Conservation (phyloP, 2,329 filamentous ascomycete genomes). For the Didymella segeticola region DNA sequence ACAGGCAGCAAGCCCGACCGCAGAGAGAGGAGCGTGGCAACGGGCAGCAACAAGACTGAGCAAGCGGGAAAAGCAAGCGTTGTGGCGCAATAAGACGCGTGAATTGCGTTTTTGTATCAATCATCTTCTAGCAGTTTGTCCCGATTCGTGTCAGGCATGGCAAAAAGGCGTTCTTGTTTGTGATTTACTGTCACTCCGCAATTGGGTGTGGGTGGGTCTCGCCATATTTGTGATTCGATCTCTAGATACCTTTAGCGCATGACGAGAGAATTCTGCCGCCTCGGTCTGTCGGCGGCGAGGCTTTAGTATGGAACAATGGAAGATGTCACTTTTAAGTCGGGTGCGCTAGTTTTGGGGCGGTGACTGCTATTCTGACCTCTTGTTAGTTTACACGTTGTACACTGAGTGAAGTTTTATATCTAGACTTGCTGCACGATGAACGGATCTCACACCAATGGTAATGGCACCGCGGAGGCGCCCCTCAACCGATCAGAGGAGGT, state of each 20-base stretch:
- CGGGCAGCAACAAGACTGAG: slow-evolving; percentile 21
- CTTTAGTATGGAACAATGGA: slow-evolving; percentile 18
- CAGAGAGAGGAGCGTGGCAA: slow-evolving; percentile 24
- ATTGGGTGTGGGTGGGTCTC: slow-evolving; percentile 17
- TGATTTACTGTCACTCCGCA: slow-evolving; percentile 7
- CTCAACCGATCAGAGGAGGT: slow-evolving; percentile 47
- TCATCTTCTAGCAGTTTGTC: slow-evolving; percentile 6
- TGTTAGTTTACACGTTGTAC: neutral
- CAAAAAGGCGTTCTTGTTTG: slow-evolving; percentile 30
- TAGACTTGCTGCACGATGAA: slow-evolving; percentile 1
- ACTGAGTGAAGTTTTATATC: neutral
- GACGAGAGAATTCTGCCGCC: slow-evolving; percentile 14
- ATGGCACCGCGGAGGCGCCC: slow-evolving; percentile 24
- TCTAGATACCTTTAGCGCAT: slow-evolving; percentile 42
- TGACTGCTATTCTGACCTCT: slow-evolving; percentile 3
- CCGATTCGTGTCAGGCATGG: slow-evolving; percentile 23
- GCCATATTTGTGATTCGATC: slow-evolving; percentile 31
- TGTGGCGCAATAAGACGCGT: slow-evolving; percentile 30
- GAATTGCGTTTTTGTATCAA: slow-evolving; percentile 15
- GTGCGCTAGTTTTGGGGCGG: slow-evolving; percentile 2
- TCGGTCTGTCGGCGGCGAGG: neutral
- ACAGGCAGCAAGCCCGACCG: slow-evolving; percentile 28
- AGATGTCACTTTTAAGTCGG: slow-evolving; percentile 16
- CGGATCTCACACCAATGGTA: slow-evolving; percentile 7
- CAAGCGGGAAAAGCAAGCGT: slow-evolving; percentile 32